Base-by-base conservation (phyloP, 129 eudicot species). In the Ambrosia artemisiifolia region DNA sequence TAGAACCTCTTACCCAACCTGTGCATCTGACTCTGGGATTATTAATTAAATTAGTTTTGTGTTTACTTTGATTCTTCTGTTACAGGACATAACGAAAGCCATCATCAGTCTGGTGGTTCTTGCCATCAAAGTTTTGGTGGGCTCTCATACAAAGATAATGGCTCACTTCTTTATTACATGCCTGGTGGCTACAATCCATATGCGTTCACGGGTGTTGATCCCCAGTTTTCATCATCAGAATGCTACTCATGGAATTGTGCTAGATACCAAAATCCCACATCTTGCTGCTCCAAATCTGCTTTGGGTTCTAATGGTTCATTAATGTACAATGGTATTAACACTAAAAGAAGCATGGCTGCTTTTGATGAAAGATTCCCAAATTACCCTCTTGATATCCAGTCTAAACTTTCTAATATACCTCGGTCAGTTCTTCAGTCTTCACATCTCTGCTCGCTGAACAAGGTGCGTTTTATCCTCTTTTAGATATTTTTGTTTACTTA, bases 181-280 rank as follows among this genome's bases (percentile, higher is more conserved):
- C 90, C 85, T 17, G 83, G 96, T 17, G 85, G 96, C 65, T 86
- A 82, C 79, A 82, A 67, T 67, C 81, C 92, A 18, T 82, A 80
- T 65, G 50, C 85, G 36, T 82, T 12, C 48, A 47, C 74, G 64
- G 81, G 89, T 53, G 82, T 73, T 57, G 89, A 85, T 47, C 71
- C 82, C n/a, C 79, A 85, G 71, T 73, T 44, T 55, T 64, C 82
- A 1, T 84, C 89, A 32, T 75, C 92, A 16, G 96, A 87, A 35
- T 65, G 79, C 76, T 84, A 81, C 80, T 57, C 88, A 6, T 84
- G 85, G 87, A 86, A 84, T 74, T 66, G 84, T 14, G 57, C 85
- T 46, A 65, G 53, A 6, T 79, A 73, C 66, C 76, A 76, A 64
- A 54, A 50, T 24, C 61, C 71, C 53, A 57, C 80, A 71, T 35